phyloP scores from a whole-genome alignment of 2,329 filamentous ascomycete species.

The Achaetomium macrosporum region DNA sequence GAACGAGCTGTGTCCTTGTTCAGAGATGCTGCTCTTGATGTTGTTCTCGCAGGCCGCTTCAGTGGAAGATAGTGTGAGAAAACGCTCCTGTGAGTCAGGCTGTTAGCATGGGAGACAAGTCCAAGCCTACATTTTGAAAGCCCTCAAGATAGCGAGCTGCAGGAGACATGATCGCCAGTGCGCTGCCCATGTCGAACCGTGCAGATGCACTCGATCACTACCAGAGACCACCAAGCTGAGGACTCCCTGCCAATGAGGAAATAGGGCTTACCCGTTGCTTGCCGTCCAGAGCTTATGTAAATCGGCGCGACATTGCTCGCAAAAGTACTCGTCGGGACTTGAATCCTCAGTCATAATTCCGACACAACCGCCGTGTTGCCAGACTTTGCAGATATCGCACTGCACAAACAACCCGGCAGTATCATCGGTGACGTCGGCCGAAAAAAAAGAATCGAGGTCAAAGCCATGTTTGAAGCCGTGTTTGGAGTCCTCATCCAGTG shows the following conservation, averaged over 20 bases:
- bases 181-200: slow-evolving; percentile 24
- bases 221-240: slow-evolving; percentile 10
- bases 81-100: slow-evolving; percentile 47
- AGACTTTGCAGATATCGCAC: slow-evolving; percentile 96
- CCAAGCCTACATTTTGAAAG: neutral
- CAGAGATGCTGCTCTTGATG: slow-evolving; percentile 58
- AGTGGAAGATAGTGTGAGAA: slow-evolving; percentile 62
- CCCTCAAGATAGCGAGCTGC: slow-evolving; percentile 2
- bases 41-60: slow-evolving; percentile 49
- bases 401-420: slow-evolving; percentile 94
- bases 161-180: slow-evolving; percentile 25
- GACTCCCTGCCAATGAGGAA: slow-evolving; percentile 7
- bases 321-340: slow-evolving; percentile 96
- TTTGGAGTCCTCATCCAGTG: slow-evolving; percentile 51
- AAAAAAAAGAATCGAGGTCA: slow-evolving; percentile 51
- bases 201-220: slow-evolving; percentile 22
- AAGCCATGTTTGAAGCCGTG: slow-evolving; percentile 50
- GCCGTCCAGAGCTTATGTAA: slow-evolving; percentile 78
- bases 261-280: slow-evolving; percentile 69
- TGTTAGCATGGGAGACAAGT: slow-evolving; percentile 32
- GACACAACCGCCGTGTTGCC: slow-evolving; percentile 97
- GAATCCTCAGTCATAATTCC: slow-evolving; percentile 92
- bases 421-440: slow-evolving; percentile 69
- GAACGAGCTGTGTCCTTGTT: slow-evolving; percentile 56
- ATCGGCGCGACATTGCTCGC: slow-evolving; percentile 88